phyloP scores from a whole-genome alignment of 257 asterid genomes.

The Solanum acaule region DNA sequence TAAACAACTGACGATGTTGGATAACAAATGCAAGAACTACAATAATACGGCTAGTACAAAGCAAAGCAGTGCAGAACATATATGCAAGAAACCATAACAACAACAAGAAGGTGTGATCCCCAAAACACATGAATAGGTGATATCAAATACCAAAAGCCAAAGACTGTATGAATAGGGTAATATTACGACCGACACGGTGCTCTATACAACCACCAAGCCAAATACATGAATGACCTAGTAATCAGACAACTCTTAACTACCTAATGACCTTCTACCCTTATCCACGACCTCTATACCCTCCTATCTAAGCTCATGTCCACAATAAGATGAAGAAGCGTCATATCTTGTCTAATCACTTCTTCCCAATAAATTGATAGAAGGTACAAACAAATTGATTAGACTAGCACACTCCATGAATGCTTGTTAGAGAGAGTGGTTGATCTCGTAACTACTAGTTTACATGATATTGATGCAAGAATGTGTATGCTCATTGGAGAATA shows the following conservation, averaged over 20 bases:
- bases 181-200: not conserved
- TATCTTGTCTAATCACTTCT: not conserved
- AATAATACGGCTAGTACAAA: not conserved
- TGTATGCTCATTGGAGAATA: not conserved
- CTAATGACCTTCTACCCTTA: not conserved
- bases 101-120: not conserved
- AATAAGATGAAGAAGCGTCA: not conserved
- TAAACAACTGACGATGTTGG: not conserved
- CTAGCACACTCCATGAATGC: not conserved
- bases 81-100: not conserved
- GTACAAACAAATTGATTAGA: not conserved
- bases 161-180: not conserved
- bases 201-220: not conserved
- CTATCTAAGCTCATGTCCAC: not conserved
- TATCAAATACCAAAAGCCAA: not conserved
- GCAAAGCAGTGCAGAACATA: not conserved
- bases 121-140: not conserved
- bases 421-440: not conserved
- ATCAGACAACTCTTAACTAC: not conserved
- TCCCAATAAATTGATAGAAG: not conserved
- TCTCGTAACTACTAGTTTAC: not conserved
- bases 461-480: not conserved
- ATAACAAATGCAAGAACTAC: not conserved
- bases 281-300: not conserved
- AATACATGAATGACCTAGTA: not conserved